Percentiles rank a stretch among this genome's conserved stretches.
These are phyloP conservation scores for Candida frijolesensis DNA, from an alignment of 1,139 yeast genomes.

Conservation along the genomic window DNA sequence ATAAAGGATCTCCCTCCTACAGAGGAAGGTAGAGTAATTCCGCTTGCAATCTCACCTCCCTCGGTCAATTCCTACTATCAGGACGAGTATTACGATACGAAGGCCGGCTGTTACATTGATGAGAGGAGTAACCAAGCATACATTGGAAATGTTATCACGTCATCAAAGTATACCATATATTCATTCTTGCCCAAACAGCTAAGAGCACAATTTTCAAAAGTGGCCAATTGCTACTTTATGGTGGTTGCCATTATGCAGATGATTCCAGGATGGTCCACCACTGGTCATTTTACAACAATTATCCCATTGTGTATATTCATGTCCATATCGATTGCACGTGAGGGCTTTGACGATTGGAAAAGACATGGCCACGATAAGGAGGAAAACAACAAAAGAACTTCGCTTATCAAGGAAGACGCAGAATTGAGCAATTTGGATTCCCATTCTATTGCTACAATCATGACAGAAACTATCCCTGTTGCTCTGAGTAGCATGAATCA, in stretches of 20 bases:
- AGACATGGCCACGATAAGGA: slow-evolving; percentile 83
- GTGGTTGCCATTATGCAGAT: slow-evolving; percentile 88
- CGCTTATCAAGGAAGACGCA: slow-evolving; percentile 39
- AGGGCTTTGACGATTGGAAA: slow-evolving; percentile 90
- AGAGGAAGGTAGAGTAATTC: slow-evolving; percentile 74
- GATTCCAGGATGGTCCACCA: slow-evolving; percentile 97
- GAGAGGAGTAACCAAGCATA: slow-evolving; percentile 70
- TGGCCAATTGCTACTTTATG: slow-evolving; percentile 87
- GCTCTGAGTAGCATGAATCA: not conserved
- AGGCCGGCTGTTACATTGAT: slow-evolving; percentile 49
- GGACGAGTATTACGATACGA: slow-evolving; percentile 29
- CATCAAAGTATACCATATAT: slow-evolving; percentile 81
- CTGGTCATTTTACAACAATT: slow-evolving; percentile 95
- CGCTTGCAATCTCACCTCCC: slow-evolving; percentile 49
- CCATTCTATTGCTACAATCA: slow-evolving; percentile 38
- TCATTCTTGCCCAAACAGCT: slow-evolving; percentile 88
- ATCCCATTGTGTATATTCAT: slow-evolving; percentile 85
- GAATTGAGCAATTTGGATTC: slow-evolving; percentile 33
- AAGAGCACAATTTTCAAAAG: slow-evolving; percentile 85
- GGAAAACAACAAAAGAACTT: slow-evolving; percentile 70
- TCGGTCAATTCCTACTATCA: slow-evolving; percentile 30
- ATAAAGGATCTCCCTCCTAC: slow-evolving; percentile 52
- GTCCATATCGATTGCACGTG: slow-evolving; percentile 88
- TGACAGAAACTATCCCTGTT: slow-evolving; percentile 37
- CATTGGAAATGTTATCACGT: slow-evolving; percentile 69